Evolutionary conservation across 2,329 filamentous ascomycete species (phyloP).

Genomic region (Botrytis fabae): DNA sequence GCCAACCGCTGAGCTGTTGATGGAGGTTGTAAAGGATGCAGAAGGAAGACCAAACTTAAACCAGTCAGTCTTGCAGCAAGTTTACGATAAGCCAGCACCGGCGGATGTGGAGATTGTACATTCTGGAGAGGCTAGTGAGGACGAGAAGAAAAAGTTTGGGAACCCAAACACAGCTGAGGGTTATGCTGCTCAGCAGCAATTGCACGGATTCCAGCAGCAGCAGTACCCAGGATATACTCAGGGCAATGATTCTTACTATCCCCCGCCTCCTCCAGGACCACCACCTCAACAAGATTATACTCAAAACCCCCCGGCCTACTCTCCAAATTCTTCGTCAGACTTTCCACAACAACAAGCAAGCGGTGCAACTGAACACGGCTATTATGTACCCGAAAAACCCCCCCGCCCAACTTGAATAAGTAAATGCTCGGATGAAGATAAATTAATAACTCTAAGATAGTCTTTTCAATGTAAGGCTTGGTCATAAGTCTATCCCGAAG

Average conservation of each 20-base stretch:
- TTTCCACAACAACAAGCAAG: constrained; percentile 12
- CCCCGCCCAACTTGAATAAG: constrained; percentile 8
- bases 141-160: constrained; percentile 24
- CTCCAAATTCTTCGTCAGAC: neutral
- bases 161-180: constrained; percentile 21
- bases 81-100: constrained; percentile 24
- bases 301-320: constrained; percentile 6
- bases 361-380: constrained; percentile 8
- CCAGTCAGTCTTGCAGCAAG: constrained; percentile 44
- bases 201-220: constrained; percentile 9
- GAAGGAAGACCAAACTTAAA: constrained; percentile 75
- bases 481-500: neutral
- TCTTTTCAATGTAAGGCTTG: neutral
- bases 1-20: constrained; percentile 43
- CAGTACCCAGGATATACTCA: constrained; percentile 3
- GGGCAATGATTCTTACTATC: constrained; percentile 18
- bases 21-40: constrained; percentile 79
- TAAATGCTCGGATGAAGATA: neutral
- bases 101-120: constrained; percentile 24
- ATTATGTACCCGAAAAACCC: constrained; percentile 23
- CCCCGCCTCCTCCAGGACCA: constrained; percentile 10
- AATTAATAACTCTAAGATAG: neutral
- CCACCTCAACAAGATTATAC: neutral
- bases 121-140: constrained; percentile 18
- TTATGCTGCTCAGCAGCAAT: constrained; percentile 19